phyloP scores from a whole-genome alignment of 2,329 filamentous ascomycete genomes.

The Leptographium lundbergii region DNA sequence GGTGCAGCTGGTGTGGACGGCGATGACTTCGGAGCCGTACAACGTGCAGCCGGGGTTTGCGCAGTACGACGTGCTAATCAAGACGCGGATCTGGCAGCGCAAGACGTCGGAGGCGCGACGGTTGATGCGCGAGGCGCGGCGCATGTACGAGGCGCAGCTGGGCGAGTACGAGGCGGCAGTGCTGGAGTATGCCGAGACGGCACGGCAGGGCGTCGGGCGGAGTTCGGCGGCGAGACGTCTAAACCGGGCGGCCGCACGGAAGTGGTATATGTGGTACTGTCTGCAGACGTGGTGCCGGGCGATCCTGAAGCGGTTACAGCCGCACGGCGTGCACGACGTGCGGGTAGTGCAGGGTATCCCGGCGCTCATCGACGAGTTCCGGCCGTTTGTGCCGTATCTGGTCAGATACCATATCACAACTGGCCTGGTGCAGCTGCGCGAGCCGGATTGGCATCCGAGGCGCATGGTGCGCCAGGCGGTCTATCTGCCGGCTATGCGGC shows the following conservation, averaged over 20 bases:
- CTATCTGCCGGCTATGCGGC: constrained; percentile 5
- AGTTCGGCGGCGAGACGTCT: constrained; percentile 12
- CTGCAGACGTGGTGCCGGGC: constrained; percentile 17
- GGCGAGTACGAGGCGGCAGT: constrained; percentile 11
- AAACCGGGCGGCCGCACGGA: constrained; percentile 15
- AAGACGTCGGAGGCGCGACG: constrained; percentile 11
- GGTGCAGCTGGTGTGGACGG: constrained; percentile 40
- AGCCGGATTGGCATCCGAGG: constrained; percentile 6
- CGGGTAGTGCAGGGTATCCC: constrained; percentile 21
- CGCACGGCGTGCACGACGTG: constrained; percentile 7
- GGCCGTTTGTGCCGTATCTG: constrained; percentile 27
- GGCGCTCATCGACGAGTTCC: constrained; percentile 32
- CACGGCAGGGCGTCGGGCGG: constrained; percentile 13
- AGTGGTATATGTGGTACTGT: constrained; percentile 20
- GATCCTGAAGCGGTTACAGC: constrained; percentile 13
- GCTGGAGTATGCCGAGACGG: constrained; percentile 15
- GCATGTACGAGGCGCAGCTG: constrained; percentile 16
- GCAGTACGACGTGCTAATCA: constrained; percentile 36
- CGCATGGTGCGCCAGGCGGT: not conserved
- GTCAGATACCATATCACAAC: constrained; percentile 23
- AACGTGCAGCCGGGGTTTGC: constrained; percentile 42
- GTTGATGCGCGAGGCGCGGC: constrained; percentile 17
- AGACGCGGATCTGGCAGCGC: constrained; percentile 19
- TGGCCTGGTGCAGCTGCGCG: constrained; percentile 26
- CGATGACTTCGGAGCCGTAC: constrained; percentile 47